Evolutionary conservation across 2,329 filamentous ascomycete genomes (phyloP).

Genomic region (Paradendryphiella salina): DNA sequence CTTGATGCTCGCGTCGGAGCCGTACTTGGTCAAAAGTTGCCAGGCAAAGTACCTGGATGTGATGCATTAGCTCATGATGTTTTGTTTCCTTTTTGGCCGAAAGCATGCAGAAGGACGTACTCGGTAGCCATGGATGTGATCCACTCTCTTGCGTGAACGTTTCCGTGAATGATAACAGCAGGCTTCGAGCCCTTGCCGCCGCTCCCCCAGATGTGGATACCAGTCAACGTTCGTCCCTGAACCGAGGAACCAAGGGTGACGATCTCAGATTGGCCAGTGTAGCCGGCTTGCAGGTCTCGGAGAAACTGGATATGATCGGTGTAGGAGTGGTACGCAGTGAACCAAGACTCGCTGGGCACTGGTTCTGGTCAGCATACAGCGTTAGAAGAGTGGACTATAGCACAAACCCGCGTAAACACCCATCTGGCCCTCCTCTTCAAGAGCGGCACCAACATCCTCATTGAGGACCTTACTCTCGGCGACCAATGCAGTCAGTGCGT

Average conservation of each 20-base stretch:
- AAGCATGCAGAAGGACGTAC: slow-evolving; percentile 4
- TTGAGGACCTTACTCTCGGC: slow-evolving; percentile 35
- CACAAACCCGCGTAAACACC: slow-evolving; percentile 34
- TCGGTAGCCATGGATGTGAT: slow-evolving; percentile 40
- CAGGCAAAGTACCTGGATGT: slow-evolving; percentile 36
- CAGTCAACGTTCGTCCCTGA: slow-evolving; percentile 39
- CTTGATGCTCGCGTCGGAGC: slow-evolving; percentile 38
- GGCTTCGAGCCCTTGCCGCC: slow-evolving; percentile 45
- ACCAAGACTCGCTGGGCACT: slow-evolving; percentile 44
- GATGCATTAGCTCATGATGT: not conserved
- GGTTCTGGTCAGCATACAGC: slow-evolving; percentile 1
- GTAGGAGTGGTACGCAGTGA: slow-evolving; percentile 44
- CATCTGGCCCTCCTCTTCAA: slow-evolving; percentile 39
- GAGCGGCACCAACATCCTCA: slow-evolving; percentile 42
- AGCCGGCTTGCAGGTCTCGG: slow-evolving; percentile 39
- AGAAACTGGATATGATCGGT: slow-evolving; percentile 43
- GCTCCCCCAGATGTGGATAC: slow-evolving; percentile 46
- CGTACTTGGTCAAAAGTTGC: slow-evolving; percentile 44
- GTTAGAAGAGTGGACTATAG: not conserved
- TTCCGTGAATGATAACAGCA: slow-evolving; percentile 42
- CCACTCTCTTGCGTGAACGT: slow-evolving; percentile 45
- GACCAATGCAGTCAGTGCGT: slow-evolving; percentile 35
- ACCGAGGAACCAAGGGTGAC: slow-evolving; percentile 40
- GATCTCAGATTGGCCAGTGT: slow-evolving; percentile 40
- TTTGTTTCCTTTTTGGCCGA: not conserved